Conservation (phyloP, 1,284 basidiomycete genomes). For the Sporisorium iseilematis-ciliati region DNA sequence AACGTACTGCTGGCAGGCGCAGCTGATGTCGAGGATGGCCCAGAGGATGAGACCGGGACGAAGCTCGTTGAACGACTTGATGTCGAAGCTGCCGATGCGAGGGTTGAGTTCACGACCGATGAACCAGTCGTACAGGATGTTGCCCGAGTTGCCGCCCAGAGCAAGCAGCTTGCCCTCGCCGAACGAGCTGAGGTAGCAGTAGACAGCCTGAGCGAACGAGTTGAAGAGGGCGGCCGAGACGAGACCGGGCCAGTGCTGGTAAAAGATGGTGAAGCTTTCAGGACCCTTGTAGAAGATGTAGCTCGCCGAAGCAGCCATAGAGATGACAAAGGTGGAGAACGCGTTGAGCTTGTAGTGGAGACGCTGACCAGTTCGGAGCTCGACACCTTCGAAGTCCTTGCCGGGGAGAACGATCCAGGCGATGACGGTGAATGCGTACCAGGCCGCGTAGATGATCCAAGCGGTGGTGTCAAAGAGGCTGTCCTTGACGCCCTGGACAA, state of each 20-base stretch:
- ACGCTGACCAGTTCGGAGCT: conserved; percentile 83
- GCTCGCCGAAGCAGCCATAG: conserved; percentile 75
- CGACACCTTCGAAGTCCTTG: conserved; percentile 83
- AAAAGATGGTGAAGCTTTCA: conserved; percentile 85
- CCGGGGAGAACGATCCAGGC: conserved; percentile 89
- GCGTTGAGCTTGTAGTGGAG: conserved; percentile 93
- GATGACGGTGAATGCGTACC: conserved; percentile 88
- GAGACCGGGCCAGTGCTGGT: conserved; percentile 92
- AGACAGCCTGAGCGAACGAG: conserved; percentile 76
- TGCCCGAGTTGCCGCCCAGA: conserved; percentile 90
- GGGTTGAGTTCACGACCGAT: conserved; percentile 97
- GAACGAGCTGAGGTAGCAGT: conserved; percentile 82
- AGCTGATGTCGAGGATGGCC: conserved; percentile 89
- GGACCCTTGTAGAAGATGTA: conserved; percentile 81
- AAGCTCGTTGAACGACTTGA: conserved; percentile 87
- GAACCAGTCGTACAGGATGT: conserved; percentile 92
- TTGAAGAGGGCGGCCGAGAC: conserved; percentile 85
- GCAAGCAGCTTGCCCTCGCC: conserved; percentile 78
- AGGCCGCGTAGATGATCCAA: conserved; percentile 80
- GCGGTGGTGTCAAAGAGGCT: conserved; percentile 84
- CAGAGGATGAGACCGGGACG: conserved; percentile 96
- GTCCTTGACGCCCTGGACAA: conserved; percentile 43
- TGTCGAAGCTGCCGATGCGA: conserved; percentile 83
- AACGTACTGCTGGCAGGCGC: conserved; percentile 89
- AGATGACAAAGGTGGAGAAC: conserved; percentile 81